Evolutionary conservation across 176 grass and related monocot species (phyloP).

Genomic region (Eragrostis curvula): DNA sequence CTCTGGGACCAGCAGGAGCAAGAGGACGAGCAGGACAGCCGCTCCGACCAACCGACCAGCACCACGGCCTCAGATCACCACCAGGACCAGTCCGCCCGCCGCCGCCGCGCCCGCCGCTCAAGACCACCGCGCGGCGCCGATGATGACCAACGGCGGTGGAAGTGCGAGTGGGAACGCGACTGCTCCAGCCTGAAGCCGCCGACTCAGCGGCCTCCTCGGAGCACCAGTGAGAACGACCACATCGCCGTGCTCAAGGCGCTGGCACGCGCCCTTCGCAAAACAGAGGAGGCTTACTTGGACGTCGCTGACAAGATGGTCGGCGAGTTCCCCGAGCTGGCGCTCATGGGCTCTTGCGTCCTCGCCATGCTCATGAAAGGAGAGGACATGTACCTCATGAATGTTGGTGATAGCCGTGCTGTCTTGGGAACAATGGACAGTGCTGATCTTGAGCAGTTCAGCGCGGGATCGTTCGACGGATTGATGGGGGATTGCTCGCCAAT

Average conservation of each 20-base stretch:
- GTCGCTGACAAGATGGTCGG: constrained; percentile 81
- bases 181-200: constrained; percentile 54
- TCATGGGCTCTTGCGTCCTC: constrained; percentile 95
- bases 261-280: constrained; percentile 71
- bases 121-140: constrained; percentile 34
- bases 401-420: constrained; percentile 91
- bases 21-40: constrained; percentile 3
- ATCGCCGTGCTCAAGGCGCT: constrained; percentile 83
- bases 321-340: constrained; percentile 80
- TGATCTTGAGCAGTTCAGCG: constrained; percentile 65
- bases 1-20: constrained; percentile 55
- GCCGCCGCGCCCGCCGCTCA: constrained; percentile 23
- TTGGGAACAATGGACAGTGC: constrained; percentile 60
- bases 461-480: constrained; percentile 58
- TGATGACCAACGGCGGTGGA: constrained; percentile 41
- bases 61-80: constrained; percentile 34
- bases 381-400: constrained; percentile 95
- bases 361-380: constrained; percentile 92
- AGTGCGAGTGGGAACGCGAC: constrained; percentile 53
- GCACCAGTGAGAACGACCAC: constrained; percentile 54
- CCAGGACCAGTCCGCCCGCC: constrained; percentile 34
- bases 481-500: constrained; percentile 46
- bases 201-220: constrained; percentile 4
- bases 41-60: constrained; percentile 18
- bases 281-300: constrained; percentile 70